phyloP scores from a whole-genome alignment of 257 asterid genomes.

The Lycium ferocissimum region DNA sequence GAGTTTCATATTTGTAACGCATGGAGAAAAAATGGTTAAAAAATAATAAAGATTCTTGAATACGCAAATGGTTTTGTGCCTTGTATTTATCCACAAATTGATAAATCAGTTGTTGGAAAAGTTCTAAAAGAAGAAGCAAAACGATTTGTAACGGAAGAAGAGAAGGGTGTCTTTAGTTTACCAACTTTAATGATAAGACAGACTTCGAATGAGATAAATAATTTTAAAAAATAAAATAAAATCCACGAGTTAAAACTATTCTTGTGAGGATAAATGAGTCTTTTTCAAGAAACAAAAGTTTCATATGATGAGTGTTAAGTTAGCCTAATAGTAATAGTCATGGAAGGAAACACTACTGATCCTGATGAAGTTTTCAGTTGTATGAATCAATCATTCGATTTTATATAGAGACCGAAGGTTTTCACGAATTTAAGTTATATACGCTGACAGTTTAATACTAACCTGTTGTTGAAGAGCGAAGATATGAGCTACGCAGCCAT shows the following conservation, averaged over 20 bases:
- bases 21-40: constrained; percentile 2
- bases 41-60: constrained; percentile 14
- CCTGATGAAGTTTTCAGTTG: no score
- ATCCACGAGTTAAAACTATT: not conserved
- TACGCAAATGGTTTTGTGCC: not conserved
- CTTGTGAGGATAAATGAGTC: constrained; percentile 29
- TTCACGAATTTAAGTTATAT: not conserved
- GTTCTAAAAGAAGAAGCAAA: constrained; percentile 40
- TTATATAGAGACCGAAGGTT: not conserved
- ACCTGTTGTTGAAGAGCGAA: constrained; percentile 97
- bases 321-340: not conserved
- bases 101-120: not conserved
- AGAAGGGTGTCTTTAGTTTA: constrained; percentile 51
- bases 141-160: constrained; percentile 54
- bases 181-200: constrained; percentile 66
- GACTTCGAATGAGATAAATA: constrained; percentile 38
- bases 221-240: constrained; percentile 22
- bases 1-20: constrained; percentile 21
- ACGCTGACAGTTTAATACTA: not conserved
- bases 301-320: not conserved
- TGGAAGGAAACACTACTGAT: not conserved
- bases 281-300: not conserved
- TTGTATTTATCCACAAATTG: constrained; percentile 5
- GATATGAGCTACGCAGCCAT: constrained; percentile 90
- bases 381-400: no score